These are phyloP conservation scores for Penicillium sp. DNA, from an alignment of 2,329 filamentous ascomycete species.

Conservation along the genomic window DNA sequence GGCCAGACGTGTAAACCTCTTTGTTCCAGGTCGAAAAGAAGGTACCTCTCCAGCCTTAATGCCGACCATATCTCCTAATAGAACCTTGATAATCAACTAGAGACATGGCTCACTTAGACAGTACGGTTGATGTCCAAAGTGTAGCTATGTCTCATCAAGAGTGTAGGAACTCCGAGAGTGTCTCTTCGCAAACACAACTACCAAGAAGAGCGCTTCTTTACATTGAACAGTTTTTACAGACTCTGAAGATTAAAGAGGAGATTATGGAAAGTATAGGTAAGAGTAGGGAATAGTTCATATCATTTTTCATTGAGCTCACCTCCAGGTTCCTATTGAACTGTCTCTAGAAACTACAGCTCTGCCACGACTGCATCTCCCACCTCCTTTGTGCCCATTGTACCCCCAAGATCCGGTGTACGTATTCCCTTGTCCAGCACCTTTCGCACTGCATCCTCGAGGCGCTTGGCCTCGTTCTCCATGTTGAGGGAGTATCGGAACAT, in stretches of 20 bases:
- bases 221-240: no score
- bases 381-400: slow-evolving; percentile 67
- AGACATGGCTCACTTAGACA: no score
- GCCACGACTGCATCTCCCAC: slow-evolving; percentile 75
- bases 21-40: neutral
- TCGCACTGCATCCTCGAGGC: slow-evolving; percentile 77
- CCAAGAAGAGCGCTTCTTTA: no score
- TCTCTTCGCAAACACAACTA: no score
- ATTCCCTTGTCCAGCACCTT: slow-evolving; percentile 73
- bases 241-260: no score
- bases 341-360: slow-evolving; percentile 55
- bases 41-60: neutral
- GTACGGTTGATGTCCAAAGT: no score
- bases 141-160: no score
- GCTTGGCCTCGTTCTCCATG: slow-evolving; percentile 71
- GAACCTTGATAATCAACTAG: neutral
- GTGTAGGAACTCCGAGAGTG: no score
- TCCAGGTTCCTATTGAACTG: neutral
- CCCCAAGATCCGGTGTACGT: slow-evolving; percentile 79
- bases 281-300: neutral
- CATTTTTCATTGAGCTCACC: neutral
- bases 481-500: slow-evolving; percentile 88
- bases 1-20: neutral
- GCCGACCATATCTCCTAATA: neutral
- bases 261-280: no score